Percentiles rank a stretch among this genome's conserved stretches.
phyloP scores from a whole-genome alignment of 1,139 yeast species.

The Saccharomyces pastorianus region DNA sequence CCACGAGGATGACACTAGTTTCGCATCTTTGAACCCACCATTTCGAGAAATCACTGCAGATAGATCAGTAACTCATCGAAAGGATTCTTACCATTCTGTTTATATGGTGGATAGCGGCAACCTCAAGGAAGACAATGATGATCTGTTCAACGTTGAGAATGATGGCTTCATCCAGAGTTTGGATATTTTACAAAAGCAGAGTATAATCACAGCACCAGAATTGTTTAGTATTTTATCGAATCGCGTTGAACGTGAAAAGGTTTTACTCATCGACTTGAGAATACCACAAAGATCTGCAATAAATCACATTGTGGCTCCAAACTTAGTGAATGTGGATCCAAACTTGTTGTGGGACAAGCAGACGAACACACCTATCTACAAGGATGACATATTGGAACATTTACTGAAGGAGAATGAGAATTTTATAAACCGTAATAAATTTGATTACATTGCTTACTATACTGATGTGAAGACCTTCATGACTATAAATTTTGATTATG shows the following conservation, averaged over 20 bases:
- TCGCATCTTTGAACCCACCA: neutral
- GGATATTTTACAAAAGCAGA: conserved; percentile 25
- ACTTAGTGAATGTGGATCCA: conserved; percentile 57
- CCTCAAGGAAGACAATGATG: conserved; percentile 18
- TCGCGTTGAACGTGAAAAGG: conserved; percentile 15
- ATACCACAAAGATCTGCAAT: conserved; percentile 40
- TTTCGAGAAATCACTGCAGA: conserved; percentile 14
- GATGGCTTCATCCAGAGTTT: conserved; percentile 17
- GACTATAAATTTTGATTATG: conserved; percentile 31
- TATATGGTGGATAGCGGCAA: conserved; percentile 28
- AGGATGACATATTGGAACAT: conserved; percentile 38
- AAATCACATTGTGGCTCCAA: conserved; percentile 45
- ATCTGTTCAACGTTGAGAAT: conserved; percentile 1
- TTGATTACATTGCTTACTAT: conserved; percentile 48
- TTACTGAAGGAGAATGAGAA: conserved; percentile 31
- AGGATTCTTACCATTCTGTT: conserved; percentile 34
- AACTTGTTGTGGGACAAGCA: conserved; percentile 29
- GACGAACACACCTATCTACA: conserved; percentile 23
- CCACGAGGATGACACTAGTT: neutral
- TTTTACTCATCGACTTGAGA: conserved; percentile 51
- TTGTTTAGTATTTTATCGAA: conserved; percentile 23
- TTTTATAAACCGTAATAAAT: conserved; percentile 41
- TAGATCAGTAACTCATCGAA: conserved; percentile 26
- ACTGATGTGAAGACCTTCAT: conserved; percentile 36
- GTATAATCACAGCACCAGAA: conserved; percentile 28